Conservation (phyloP, 1,284 basidiomycete genomes). For the Athelia sp. region DNA sequence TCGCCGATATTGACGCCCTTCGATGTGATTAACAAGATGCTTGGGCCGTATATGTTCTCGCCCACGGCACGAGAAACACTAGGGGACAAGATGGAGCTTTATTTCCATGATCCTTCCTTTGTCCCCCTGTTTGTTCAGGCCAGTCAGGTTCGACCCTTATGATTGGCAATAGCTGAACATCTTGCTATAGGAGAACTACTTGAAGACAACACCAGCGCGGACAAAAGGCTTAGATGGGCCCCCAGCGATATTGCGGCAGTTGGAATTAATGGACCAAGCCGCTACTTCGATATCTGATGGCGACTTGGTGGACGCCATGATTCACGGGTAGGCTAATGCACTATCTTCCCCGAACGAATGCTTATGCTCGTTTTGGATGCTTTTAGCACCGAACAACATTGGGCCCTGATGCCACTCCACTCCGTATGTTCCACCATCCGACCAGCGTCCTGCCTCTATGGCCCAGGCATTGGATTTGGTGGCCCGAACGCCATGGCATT, state of each 20-base stretch:
- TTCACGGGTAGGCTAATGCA: slow-evolving; percentile 74
- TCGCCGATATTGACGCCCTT: slow-evolving; percentile 89
- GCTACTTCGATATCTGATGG: slow-evolving; percentile 92
- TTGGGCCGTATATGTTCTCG: slow-evolving; percentile 89
- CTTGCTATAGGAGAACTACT: slow-evolving; percentile 76
- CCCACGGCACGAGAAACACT: slow-evolving; percentile 77
- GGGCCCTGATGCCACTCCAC: slow-evolving; percentile 93
- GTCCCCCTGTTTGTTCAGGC: slow-evolving; percentile 95
- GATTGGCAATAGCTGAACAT: not conserved
- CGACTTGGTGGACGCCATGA: slow-evolving; percentile 91
- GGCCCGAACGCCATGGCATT: slow-evolving; percentile 68
- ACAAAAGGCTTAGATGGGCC: slow-evolving; percentile 56
- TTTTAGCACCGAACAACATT: slow-evolving; percentile 89
- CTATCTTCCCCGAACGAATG: not conserved
- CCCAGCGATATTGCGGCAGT: slow-evolving; percentile 62
- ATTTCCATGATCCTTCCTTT: slow-evolving; percentile 94
- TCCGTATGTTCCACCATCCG: slow-evolving; percentile 86
- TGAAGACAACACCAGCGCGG: slow-evolving; percentile 74
- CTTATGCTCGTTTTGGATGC: slow-evolving; percentile 49
- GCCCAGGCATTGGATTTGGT: slow-evolving; percentile 62
- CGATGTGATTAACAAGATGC: slow-evolving; percentile 79
- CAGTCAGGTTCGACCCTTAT: slow-evolving; percentile 5
- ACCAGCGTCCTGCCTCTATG: slow-evolving; percentile 81
- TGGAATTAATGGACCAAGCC: slow-evolving; percentile 84
- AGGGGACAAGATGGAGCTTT: slow-evolving; percentile 91